phyloP scores from a whole-genome alignment of 2,329 filamentous ascomycete species.

The Calonectria pseudoturangicola region DNA sequence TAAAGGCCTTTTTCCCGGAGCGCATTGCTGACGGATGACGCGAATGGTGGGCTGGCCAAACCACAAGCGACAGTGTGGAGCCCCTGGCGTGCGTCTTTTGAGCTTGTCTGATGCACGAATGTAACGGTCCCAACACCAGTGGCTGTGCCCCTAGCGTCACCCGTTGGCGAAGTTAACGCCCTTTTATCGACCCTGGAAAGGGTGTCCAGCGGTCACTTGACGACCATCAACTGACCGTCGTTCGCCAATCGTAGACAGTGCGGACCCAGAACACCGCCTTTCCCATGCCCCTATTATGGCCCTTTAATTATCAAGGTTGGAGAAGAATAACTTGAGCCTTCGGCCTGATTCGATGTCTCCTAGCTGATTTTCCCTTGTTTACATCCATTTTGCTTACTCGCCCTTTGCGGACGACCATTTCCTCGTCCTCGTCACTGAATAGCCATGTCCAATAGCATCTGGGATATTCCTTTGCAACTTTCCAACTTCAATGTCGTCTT shows the following conservation, averaged over 20 bases:
- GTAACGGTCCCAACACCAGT: not conserved
- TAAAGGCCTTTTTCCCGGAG: not conserved
- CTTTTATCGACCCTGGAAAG: not conserved
- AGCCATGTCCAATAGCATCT: conserved; percentile 52
- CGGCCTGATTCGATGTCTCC: not conserved
- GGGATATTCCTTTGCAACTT: conserved; percentile 69
- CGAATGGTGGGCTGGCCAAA: not conserved
- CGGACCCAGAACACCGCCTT: not conserved
- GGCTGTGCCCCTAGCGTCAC: conserved; percentile 1
- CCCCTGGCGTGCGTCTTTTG: not conserved
- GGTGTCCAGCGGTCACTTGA: conserved; percentile 9
- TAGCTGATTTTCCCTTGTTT: not conserved
- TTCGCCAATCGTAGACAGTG: not conserved
- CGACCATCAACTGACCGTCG: not conserved
- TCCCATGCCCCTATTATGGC: not conserved
- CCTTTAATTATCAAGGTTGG: not conserved
- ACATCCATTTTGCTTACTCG: not conserved
- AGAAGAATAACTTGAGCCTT: not conserved
- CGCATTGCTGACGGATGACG: too few species aligned
- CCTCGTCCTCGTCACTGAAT: not conserved
- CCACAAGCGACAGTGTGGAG: not conserved
- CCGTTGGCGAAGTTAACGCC: not conserved
- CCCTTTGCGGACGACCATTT: not conserved
- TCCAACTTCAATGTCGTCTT: conserved; percentile 90
- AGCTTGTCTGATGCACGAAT: conserved; percentile 1